Evolutionary conservation across 2,329 filamentous ascomycete genomes (phyloP), one percentile per base, ranked within the genome.

Genomic region (Tolypocladium nubicola): DNA sequence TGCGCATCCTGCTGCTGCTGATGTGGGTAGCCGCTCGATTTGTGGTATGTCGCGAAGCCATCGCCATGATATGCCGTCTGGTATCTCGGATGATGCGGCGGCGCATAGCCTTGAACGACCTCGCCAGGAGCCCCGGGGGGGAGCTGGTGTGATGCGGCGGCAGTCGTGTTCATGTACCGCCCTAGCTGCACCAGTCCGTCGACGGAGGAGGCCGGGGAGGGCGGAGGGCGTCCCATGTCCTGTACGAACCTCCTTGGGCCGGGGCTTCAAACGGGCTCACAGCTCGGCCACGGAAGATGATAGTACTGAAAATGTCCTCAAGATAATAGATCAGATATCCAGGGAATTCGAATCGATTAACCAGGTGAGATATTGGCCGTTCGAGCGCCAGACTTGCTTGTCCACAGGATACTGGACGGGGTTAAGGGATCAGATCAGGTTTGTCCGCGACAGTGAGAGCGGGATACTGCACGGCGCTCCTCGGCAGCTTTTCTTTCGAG

Each of bases 181-280:
- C 37, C 55, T 11, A 54, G 30, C 10, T 57, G 55, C 53, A 64
- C 56, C 38, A 61, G 57, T 45, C 60, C 62, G 56, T 62, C 62
- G 54, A 58, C 59, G 53, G 74, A 76, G 23, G 73, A 73, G 56
- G 75, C 73, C 58, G 79, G 78, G 26, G 79, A 80, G 49, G 73
- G 74, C 40, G 76, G 72, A 56, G 66, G 67, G 56, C 67, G 71
- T 59, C 70, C 71, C 76, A 79, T 71, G 33, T 63, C 61, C 57
- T 52, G 54, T 49, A 45, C 39, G 52, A 49, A 23, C 47, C 53
- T 45, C 57, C 58, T 57, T 13, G 52, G 40, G n/a, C 23, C 10
- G 19, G 9, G 30, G 16, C 52, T 53, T 58, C 52, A 59, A 56
- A 47, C 4, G 6, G 19, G 30, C 11, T 19, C 19, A 45, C 19